A percentile compares a stretch with the other conserved stretches of the same genome.
These are phyloP conservation scores for Castanea mollissima DNA, from an alignment of 306 rosid genomes.

Conservation along the genomic window DNA sequence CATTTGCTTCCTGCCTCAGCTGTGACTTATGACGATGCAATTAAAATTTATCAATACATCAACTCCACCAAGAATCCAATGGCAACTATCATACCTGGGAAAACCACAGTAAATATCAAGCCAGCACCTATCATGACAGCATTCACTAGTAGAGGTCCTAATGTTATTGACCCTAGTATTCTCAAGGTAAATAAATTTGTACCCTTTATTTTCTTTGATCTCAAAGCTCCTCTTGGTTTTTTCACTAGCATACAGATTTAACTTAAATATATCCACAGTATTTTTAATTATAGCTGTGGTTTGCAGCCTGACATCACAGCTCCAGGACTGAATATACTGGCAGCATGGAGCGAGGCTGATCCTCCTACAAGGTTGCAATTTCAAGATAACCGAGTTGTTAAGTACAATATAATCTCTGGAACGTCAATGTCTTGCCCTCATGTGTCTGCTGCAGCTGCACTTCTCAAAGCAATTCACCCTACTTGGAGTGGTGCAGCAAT, in stretches of 20 bases:
- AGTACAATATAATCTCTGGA: slow-evolving; percentile 74
- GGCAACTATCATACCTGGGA: slow-evolving; percentile 60
- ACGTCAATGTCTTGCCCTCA: slow-evolving; percentile 99
- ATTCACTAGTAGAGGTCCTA: slow-evolving; percentile 93
- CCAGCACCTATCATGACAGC: slow-evolving; percentile 84
- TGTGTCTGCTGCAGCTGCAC: slow-evolving; percentile 68
- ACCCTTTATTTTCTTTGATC: neutral
- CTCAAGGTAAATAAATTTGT: slow-evolving; percentile 54
- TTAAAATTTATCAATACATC: slow-evolving; percentile 47
- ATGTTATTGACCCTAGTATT: slow-evolving; percentile 62
- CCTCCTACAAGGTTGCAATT: slow-evolving; percentile 61
- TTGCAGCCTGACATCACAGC: slow-evolving; percentile 95
- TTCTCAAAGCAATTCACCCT: slow-evolving; percentile 81
- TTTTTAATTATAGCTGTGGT: slow-evolving; percentile 6
- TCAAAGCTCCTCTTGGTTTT: too few relatives aligned
- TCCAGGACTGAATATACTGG: slow-evolving; percentile 87
- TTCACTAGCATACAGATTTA: neutral
- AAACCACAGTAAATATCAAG: slow-evolving; percentile 50
- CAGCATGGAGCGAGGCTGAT: slow-evolving; percentile 80
- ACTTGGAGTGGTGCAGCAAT: slow-evolving; percentile 86
- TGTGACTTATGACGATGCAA: slow-evolving; percentile 42
- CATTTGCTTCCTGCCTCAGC: slow-evolving; percentile 75
- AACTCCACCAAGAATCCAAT: slow-evolving; percentile 43
- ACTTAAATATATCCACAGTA: neutral
- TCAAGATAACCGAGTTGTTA: slow-evolving; percentile 55